Percentiles rank a stretch among this genome's conserved stretches.
phyloP scores from a whole-genome alignment of 129 eudicot species.

The Rutidosis leptorrhynchoides region DNA sequence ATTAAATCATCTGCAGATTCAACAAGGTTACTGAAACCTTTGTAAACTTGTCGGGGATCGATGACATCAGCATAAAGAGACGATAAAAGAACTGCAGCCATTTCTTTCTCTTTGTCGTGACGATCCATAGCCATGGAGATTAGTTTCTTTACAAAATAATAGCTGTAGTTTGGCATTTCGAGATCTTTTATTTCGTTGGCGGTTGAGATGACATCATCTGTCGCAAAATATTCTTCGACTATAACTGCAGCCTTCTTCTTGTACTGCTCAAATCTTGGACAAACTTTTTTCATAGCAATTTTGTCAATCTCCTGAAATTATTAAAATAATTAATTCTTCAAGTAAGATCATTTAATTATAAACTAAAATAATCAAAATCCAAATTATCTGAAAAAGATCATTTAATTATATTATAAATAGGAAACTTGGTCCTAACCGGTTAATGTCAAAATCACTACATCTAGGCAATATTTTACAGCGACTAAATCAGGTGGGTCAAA shows the following conservation, averaged over 20 bases:
- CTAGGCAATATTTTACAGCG: not conserved
- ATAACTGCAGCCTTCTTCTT: slow-evolving; percentile 63
- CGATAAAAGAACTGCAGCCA: slow-evolving; percentile 80
- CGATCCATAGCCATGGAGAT: slow-evolving; percentile 93
- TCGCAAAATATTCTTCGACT: slow-evolving; percentile 81
- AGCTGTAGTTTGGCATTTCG: slow-evolving; percentile 52
- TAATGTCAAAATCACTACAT: not conserved
- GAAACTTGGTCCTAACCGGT: not conserved
- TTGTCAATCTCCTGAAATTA: slow-evolving; percentile 54
- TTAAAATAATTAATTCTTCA: not conserved
- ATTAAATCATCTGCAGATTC: slow-evolving; percentile 80
- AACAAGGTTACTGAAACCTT: slow-evolving; percentile 76
- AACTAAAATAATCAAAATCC: not conserved
- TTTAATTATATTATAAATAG: not conserved
- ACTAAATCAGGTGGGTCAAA: not conserved
- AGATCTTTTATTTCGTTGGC: slow-evolving; percentile 73
- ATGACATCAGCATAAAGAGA: slow-evolving; percentile 71
- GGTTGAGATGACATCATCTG: slow-evolving; percentile 71
- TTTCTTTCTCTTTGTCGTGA: slow-evolving; percentile 92
- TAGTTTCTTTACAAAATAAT: slow-evolving; percentile 80
- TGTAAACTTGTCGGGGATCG: slow-evolving; percentile 72
- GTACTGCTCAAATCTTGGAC: slow-evolving; percentile 51
- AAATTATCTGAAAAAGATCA: not conserved
- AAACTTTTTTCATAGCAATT: slow-evolving; percentile 18
- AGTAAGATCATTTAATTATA: not conserved